Evolutionary conservation across 352 stramenopile genomes (phyloP).

Genomic region (Phytophthora foliorum): DNA sequence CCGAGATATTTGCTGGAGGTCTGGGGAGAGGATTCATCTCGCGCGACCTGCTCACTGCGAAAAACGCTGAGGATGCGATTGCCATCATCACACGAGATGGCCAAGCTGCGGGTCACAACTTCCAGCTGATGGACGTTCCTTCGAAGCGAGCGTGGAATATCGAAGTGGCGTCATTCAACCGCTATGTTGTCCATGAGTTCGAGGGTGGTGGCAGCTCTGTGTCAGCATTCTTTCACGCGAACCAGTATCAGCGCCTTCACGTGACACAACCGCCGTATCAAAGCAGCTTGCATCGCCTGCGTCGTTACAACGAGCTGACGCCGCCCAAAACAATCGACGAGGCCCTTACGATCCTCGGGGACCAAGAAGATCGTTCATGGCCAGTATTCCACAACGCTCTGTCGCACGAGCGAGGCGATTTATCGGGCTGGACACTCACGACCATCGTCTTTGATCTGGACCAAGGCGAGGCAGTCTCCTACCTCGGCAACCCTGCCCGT

Average conservation of each 20-base stretch:
- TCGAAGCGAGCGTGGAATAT: conserved; percentile 67
- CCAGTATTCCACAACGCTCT: conserved; percentile 70
- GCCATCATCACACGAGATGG: conserved; percentile 54
- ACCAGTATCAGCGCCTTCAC: conserved; percentile 78
- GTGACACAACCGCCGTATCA: conserved; percentile 69
- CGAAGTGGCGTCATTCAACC: conserved; percentile 73
- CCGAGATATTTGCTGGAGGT: conserved; percentile 64
- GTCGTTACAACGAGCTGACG: conserved; percentile 62
- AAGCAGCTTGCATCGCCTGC: conserved; percentile 74
- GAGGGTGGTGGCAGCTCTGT: conserved; percentile 20
- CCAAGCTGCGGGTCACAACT: conserved; percentile 79
- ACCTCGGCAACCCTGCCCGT: conserved; percentile 53
- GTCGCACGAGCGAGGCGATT: conserved; percentile 67
- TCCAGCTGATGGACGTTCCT: conserved; percentile 78
- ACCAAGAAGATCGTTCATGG: conserved; percentile 67
- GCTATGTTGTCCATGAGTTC: conserved; percentile 57
- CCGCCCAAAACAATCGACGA: conserved; percentile 51
- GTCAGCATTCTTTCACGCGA: conserved; percentile 71
- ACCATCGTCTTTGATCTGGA: conserved; percentile 74
- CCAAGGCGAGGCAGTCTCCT: conserved; percentile 54
- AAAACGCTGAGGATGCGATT: conserved; percentile 57
- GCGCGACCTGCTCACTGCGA: conserved; percentile 61
- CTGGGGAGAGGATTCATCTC: conserved; percentile 80
- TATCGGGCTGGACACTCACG: conserved; percentile 78
- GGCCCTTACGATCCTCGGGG: conserved; percentile 66